Base-by-base conservation (phyloP, 495 filamentous ascomycete species). In the Xylaria telfairii region DNA sequence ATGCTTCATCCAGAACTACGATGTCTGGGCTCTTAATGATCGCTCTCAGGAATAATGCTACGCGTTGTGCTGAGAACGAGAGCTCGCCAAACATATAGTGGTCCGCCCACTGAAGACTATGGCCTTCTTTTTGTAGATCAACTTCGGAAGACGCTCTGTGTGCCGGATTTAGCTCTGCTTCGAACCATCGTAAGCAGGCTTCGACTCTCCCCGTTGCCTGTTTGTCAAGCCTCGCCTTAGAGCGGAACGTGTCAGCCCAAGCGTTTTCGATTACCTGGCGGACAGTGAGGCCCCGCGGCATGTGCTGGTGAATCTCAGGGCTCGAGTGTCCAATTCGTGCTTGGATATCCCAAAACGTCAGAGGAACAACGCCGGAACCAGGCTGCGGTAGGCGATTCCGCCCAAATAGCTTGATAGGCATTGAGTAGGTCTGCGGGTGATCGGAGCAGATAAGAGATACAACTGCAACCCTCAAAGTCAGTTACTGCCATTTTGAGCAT, bases 261-360 rank as follows among this genome's bases (percentile, higher is more conserved):
- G 95, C 94, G 51, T 89, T 92, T 75, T 94, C 92, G 2, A 99
- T 75, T 0, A 91, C 87, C 64, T 91, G 87, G 9, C 93, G 88
- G 24, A 98, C 80, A 1, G 90, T 91, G 61, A 98, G 84, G 41
- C 88, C 85, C 54, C 89, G 89, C 2, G 96, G 96, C 82, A 98
- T 97, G 83, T 97, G 93, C 57, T 92, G 90, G 72, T 98, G 94
- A 26, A 98, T 92, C 77, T 99, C 96, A 0, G 96, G 96, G 56
- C 92, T 95, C 2, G 94, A 94, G 74, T 98, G 94, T 21, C 96
- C 96, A 64, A 98, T 91, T 21, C 94, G 91, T 2, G 90, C 85
- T 76, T 98, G 95, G 46, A 99, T 89, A 62, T 97, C 95, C 81
- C 96, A 97, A 67, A 97, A 89, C 4, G 93, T 96, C 34, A 97